Conservation (phyloP, 495 filamentous ascomycete genomes). For the Penicillium soppii region DNA sequence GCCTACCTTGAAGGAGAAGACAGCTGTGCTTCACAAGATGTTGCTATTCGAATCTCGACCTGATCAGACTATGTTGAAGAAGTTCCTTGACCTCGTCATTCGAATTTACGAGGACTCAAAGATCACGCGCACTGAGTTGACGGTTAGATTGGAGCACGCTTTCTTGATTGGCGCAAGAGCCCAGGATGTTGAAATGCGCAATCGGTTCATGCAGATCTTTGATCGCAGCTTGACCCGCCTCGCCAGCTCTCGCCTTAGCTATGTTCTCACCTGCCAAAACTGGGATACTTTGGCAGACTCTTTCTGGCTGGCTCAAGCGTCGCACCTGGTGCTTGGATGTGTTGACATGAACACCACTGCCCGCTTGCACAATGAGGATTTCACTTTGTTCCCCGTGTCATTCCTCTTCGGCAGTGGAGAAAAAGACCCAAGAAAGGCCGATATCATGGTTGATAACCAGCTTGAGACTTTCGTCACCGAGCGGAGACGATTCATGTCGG, state of each 20-base stretch:
- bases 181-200: conserved; percentile 94
- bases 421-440: conserved; percentile 69
- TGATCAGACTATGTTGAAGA: conserved; percentile 79
- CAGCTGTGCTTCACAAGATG: conserved; percentile 96
- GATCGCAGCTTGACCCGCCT: conserved; percentile 86
- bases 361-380: conserved; percentile 79
- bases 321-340: conserved; percentile 85
- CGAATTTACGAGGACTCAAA: conserved; percentile 96
- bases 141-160: conserved; percentile 93
- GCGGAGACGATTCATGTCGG: conserved; percentile 77
- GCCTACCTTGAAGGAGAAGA: conserved; percentile 97
- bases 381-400: conserved; percentile 69
- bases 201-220: conserved; percentile 92
- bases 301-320: conserved; percentile 94
- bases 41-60: conserved; percentile 82
- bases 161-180: conserved; percentile 95
- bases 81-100: conserved; percentile 94
- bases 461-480: conserved; percentile 75
- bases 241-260: conserved; percentile 79
- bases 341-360: conserved; percentile 78
- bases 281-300: conserved; percentile 94
- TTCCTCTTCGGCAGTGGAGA: conserved; percentile 61
- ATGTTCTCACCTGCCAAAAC: conserved; percentile 89
- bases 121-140: conserved; percentile 91
- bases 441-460: conserved; percentile 75